Percentiles rank a stretch among this genome's conserved stretches.
phyloP scores from a whole-genome alignment of 495 filamentous ascomycete genomes.

The Acidomyces sp. region DNA sequence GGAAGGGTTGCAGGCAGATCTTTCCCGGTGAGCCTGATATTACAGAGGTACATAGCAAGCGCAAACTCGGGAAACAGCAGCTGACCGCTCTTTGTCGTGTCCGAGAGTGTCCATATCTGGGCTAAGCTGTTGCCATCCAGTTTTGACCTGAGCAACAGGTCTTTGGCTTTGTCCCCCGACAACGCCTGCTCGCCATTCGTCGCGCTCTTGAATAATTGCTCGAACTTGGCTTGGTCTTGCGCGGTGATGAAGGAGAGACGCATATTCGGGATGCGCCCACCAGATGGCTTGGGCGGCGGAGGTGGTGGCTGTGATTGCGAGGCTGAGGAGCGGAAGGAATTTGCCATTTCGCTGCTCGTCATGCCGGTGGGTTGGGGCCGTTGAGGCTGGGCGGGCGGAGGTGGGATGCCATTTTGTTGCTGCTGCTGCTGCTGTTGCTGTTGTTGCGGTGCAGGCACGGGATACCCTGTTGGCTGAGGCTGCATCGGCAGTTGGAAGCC shows the following conservation, averaged over 20 bases:
- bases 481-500: slow-evolving; percentile 26
- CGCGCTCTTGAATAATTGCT: slow-evolving; percentile 94
- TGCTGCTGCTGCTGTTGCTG: slow-evolving; percentile 35
- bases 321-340: slow-evolving; percentile 54
- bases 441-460: slow-evolving; percentile 5
- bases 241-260: slow-evolving; percentile 90
- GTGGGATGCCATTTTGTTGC: slow-evolving; percentile 34
- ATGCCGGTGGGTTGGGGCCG: slow-evolving; percentile 36
- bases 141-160: slow-evolving; percentile 76
- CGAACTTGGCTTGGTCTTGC: slow-evolving; percentile 92
- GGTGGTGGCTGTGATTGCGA: too few species aligned
- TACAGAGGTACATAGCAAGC: slow-evolving; percentile 97
- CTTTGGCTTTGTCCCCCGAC: slow-evolving; percentile 80
- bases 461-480: slow-evolving; percentile 27
- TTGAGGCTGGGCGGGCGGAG: slow-evolving; percentile 27
- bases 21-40: slow-evolving; percentile 79
- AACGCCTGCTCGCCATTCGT: slow-evolving; percentile 77
- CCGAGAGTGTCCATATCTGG: slow-evolving; percentile 88
- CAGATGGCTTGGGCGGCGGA: slow-evolving; percentile 37
- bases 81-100: slow-evolving; percentile 93
- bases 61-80: slow-evolving; percentile 97
- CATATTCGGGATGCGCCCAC: slow-evolving; percentile 73
- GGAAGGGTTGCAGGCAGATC: slow-evolving; percentile 60
- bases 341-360: slow-evolving; percentile 71
- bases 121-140: slow-evolving; percentile 69